phyloP scores from a whole-genome alignment of 352 stramenopile species.

The Blastocystis sp. region DNA sequence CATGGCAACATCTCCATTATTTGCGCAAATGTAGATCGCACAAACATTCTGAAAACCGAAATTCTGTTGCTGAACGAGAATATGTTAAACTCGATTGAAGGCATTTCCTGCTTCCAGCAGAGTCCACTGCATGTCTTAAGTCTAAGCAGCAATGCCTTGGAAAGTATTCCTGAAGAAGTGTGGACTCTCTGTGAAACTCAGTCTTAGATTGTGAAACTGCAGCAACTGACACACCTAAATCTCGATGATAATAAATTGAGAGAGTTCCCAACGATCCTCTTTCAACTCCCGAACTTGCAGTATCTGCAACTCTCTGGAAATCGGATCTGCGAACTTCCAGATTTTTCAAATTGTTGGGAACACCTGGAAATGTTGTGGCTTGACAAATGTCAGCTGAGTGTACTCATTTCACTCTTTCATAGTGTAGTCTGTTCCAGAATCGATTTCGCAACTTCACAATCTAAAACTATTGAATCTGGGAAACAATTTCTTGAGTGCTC shows the following conservation, averaged over 20 bases:
- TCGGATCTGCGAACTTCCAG: not conserved
- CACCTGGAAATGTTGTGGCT: not conserved
- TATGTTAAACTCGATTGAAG: constrained; percentile 9
- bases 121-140: not conserved
- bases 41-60: constrained; percentile 19
- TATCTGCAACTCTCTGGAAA: constrained; percentile 17
- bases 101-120: not conserved
- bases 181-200: not conserved
- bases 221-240: not conserved
- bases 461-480: not conserved
- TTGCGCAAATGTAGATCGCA: not conserved
- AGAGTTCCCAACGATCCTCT: not conserved
- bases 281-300: not conserved
- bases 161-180: constrained; percentile 4
- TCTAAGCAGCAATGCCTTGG: constrained; percentile 3
- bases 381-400: constrained; percentile 8
- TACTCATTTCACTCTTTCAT: not conserved
- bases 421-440: not conserved
- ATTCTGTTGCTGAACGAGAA: constrained; percentile 6
- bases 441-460: not conserved
- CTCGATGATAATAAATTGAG: constrained; percentile 2
- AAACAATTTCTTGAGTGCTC: not conserved
- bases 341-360: not conserved
- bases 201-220: not conserved
- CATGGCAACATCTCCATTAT: constrained; percentile 5